Base-by-base conservation (phyloP, 306 rosid genomes). In the Pueraria montana region DNA sequence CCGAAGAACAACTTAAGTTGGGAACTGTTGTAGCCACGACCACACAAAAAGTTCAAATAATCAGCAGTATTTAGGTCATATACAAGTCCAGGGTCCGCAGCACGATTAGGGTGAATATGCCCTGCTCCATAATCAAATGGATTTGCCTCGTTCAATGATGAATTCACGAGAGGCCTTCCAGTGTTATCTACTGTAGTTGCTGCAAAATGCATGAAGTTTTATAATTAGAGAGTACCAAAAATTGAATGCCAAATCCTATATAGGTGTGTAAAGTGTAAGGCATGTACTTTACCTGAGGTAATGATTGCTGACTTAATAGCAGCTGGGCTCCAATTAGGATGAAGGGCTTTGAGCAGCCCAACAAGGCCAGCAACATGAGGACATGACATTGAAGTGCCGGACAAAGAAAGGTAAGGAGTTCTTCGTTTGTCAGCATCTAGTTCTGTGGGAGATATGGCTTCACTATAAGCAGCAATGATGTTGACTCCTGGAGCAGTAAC, bases 251-350 rank as follows among this genome's bases (percentile, higher is more conserved):
- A 16, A 63, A 16, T 14, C 20, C 11, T 63, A 12, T 30, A 7
- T 2, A 40, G 27, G 12, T 42, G 55, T 23, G 23, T 11, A 36
- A 72, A 18, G 26, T 66, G 18, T 67, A 36, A 66, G 2, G 2
- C 14, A 65, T 76, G 1, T 17, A 42, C 0, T 80, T 30, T 18
- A 92, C 97, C 94, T 2, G 92, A 81, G 36, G 94, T 92, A 86
- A 92, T 90, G 86, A 92, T 89, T 12, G 93, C 93, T 18, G 97
- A 92, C 82, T 83, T 89, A 11, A 92, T 86, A 69, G 97, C 93
- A 0, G 94, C 89, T 0, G 89, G 90, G 68, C 92, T 92, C 97
- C 93, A 92, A 63, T 80, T 40, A 9, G 93, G 92, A 70, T 90
- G 85, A 26, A 87, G 77, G 1, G 91, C 34, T 79, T 86, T 90